Conservation (phyloP, 2,329 filamentous ascomycete genomes). For the Thielaviopsis cerberus region DNA sequence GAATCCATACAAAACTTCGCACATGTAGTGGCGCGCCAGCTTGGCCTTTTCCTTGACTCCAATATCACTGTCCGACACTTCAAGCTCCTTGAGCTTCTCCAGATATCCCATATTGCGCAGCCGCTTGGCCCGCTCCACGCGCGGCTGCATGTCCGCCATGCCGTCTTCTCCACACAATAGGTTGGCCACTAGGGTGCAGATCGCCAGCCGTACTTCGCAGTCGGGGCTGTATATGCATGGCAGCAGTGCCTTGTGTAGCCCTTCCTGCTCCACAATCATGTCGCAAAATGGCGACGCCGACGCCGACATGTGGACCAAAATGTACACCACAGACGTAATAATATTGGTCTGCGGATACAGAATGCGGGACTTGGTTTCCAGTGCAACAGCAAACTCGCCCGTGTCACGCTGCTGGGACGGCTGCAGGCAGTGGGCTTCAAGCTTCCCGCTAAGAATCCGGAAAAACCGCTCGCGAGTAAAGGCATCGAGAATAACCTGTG, state of each 20-base stretch:
- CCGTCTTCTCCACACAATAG: constrained; percentile 67
- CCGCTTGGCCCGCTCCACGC: constrained; percentile 45
- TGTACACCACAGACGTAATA: constrained; percentile 57
- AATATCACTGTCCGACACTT: constrained; percentile 50
- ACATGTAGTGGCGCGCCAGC: constrained; percentile 29
- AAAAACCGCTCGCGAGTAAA: constrained; percentile 65
- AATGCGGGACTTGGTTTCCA: constrained; percentile 26
- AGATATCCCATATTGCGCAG: constrained; percentile 56
- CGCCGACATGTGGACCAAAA: constrained; percentile 77
- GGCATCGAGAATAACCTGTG: constrained; percentile 62
- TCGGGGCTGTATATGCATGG: constrained; percentile 57
- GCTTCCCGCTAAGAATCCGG: constrained; percentile 59
- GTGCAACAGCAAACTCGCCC: constrained; percentile 12
- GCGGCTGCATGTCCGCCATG: constrained; percentile 34
- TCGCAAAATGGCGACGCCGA: constrained; percentile 62
- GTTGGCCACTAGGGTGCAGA: constrained; percentile 74
- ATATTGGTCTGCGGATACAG: constrained; percentile 48
- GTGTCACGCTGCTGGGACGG: constrained; percentile 28
- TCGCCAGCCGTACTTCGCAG: constrained; percentile 53
- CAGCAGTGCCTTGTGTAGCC: constrained; percentile 53
- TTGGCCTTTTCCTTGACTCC: constrained; percentile 75
- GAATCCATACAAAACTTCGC: not conserved
- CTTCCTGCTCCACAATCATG: constrained; percentile 55
- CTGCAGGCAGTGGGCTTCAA: constrained; percentile 42
- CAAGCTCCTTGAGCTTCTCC: constrained; percentile 42